phyloP scores from a whole-genome alignment of 306 rosid species.

The Inga leiocalycina region DNA sequence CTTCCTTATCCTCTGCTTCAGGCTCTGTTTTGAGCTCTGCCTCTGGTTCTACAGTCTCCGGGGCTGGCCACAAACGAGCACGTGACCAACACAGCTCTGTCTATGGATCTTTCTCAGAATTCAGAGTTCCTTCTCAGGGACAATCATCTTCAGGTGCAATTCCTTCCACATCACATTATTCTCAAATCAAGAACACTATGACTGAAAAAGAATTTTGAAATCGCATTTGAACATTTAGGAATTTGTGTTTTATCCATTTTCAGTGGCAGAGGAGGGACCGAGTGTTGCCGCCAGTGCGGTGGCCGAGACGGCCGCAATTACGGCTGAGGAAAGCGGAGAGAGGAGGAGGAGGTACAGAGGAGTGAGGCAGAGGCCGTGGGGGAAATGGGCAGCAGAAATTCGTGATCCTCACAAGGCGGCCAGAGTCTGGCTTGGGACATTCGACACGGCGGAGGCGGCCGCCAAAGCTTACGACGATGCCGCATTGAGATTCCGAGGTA shows the following conservation, averaged over 20 bases:
- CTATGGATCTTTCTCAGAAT: conserved; percentile 36
- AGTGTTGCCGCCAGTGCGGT: not conserved
- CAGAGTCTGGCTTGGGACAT: conserved; percentile 96
- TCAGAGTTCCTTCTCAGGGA: conserved; percentile 32
- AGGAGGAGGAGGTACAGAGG: conserved; percentile 81
- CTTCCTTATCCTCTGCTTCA: not conserved
- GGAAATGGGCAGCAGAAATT: conserved; percentile 98
- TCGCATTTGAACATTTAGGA: not conserved
- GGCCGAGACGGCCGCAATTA: not conserved
- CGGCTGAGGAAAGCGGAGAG: conserved; percentile 61
- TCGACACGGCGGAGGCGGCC: conserved; percentile 94
- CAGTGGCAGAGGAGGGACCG: conserved; percentile 39
- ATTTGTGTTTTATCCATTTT: not conserved
- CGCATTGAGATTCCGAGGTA: conserved; percentile 88
- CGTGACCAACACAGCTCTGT: conserved; percentile 48
- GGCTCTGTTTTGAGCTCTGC: conserved; percentile 31
- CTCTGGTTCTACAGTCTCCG: conserved; percentile 29
- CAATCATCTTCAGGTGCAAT: conserved; percentile 52
- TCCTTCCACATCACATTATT: not conserved
- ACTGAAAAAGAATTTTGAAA: not conserved
- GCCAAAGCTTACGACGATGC: conserved; percentile 96
- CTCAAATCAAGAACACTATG: not conserved
- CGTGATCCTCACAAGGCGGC: conserved; percentile 97
- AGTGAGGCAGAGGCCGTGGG: conserved; percentile 98
- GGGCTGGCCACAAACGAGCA: conserved; percentile 70